Conservation (phyloP, 352 stramenopile species). For the Saprolegnia diclina region DNA sequence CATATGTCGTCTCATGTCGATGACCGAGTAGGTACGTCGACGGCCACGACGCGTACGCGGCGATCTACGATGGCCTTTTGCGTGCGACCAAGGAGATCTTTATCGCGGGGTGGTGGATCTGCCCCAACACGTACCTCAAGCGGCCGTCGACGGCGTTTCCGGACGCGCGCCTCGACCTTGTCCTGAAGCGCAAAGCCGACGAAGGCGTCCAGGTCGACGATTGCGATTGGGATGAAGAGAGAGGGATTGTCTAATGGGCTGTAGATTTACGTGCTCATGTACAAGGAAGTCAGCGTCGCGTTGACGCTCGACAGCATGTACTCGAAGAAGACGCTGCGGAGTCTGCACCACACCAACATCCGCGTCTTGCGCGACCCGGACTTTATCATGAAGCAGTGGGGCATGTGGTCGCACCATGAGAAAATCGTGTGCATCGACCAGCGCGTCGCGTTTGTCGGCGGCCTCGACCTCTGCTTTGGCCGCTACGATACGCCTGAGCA, state of each 20-base stretch:
- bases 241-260: no score
- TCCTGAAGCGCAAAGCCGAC: conserved; percentile 63
- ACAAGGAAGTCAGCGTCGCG: conserved; percentile 83
- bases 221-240: background rate
- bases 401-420: conserved; percentile 88
- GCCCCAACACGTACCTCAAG: conserved; percentile 73
- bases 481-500: conserved; percentile 76
- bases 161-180: conserved; percentile 56
- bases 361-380: conserved; percentile 85
- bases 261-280: conserved; percentile 89
- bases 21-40: conserved; percentile 43
- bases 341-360: conserved; percentile 66
- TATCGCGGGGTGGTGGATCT: conserved; percentile 88
- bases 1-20: no score
- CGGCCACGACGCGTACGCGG: conserved; percentile 60
- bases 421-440: conserved; percentile 90
- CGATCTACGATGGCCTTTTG: conserved; percentile 63
- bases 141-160: conserved; percentile 54
- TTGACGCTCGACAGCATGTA: conserved; percentile 82
- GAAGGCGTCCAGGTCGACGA: conserved; percentile 55
- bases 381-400: conserved; percentile 83
- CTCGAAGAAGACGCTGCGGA: conserved; percentile 60
- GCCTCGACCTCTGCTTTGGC: conserved; percentile 86
- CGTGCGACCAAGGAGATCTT: conserved; percentile 82
- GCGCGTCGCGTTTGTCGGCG: conserved; percentile 82